Evolutionary conservation across 805 yeast genomes (phyloP), one percentile per base, ranked within the genome.

Genomic region (Sugiyamaella mastotermitis): DNA sequence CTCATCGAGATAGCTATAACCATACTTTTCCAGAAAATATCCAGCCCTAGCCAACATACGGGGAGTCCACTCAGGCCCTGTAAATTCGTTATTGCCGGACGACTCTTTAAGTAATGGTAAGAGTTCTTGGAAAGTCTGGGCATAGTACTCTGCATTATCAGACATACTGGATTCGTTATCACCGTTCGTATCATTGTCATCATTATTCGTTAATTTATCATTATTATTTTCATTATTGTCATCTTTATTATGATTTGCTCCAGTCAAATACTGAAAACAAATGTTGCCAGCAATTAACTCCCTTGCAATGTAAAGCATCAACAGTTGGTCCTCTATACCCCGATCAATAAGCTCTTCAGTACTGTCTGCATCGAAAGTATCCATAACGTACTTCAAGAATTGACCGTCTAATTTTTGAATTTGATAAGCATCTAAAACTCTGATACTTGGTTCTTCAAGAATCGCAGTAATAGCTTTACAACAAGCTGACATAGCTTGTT

Each of bases 291-390:
- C n/a, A n/a, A 21, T 30, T 5, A 38, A n/a, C 26, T 17, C 32
- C n/a, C 25, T 14, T 2, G 47, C 39, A n/a, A 45, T 31, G 16
- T 41, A 38, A 18, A 38, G 19, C 30, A 41, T 17, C 9, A 45
- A 20, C 8, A 41, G 14, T 23, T 41, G 36, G 21, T 45, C 48
- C 28, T 45, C 48, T 11, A 18, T 18, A 18, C 46, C 42, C 10
- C 29, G 34, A 8, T 29, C 38, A 16, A 45, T 20, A 11, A 45
- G 23, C 8, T 41, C 48, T 3, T 38, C 32, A 4, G 25, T n/a
- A 16, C 31, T 30, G 8, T 22, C 35, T 15, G 32, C 22, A 25
- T 36, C 38, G 18, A 24, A 38, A 3, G 22, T 20, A 9, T 19
- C 27, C 25, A 33, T 19, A 9, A 40, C 9, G 2, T 22, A 19